A percentile compares a stretch with the other conserved stretches of the same genome.
Evolutionary conservation across 2,329 filamentous ascomycete species (phyloP).

Genomic region (Hirsutella rhossiliensis): DNA sequence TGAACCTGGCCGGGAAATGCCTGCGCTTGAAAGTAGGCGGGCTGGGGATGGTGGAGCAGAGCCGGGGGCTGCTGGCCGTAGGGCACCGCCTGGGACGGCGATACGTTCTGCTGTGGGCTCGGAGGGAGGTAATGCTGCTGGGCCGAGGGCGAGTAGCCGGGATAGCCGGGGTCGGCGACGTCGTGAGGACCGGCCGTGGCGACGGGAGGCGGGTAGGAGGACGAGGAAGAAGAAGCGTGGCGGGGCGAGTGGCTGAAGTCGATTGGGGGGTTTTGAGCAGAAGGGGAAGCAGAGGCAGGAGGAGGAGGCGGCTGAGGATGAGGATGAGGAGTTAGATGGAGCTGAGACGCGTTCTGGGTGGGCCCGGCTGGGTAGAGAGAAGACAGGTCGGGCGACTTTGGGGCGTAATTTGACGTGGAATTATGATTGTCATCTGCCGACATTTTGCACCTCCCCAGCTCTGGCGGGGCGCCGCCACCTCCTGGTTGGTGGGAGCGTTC

Average conservation of each 20-base stretch:
- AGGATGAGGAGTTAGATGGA: conserved; percentile 1
- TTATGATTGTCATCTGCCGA: conserved; percentile 36
- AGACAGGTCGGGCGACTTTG: conserved; percentile 47
- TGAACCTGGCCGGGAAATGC: not conserved
- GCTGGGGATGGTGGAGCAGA: conserved; percentile 1
- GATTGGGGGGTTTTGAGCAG: conserved; percentile 6
- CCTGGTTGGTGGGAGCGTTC: conserved; percentile 1
- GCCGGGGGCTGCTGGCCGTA: conserved; percentile 7
- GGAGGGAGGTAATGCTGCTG: conserved; percentile 10
- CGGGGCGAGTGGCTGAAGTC: conserved; percentile 19
- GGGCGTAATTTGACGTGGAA: conserved; percentile 32
- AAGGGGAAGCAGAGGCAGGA: not conserved
- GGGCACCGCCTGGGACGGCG: conserved; percentile 5
- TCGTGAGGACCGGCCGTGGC: conserved; percentile 10
- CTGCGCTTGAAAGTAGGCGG: not conserved
- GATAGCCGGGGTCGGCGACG: conserved; percentile 12
- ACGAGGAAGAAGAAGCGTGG: conserved; percentile 14
- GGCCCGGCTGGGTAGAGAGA: conserved; percentile 35
- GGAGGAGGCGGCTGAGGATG: not conserved
- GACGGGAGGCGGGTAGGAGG: conserved; percentile 6
- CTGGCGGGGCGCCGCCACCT: not conserved
- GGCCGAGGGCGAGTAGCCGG: conserved; percentile 10
- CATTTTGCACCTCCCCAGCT: conserved; percentile 15
- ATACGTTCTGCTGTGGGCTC: conserved; percentile 5
- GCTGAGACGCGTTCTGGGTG: conserved; percentile 8